phyloP scores from a whole-genome alignment of 2,329 filamentous ascomycete genomes.

The Plectosphaerella plurivora region DNA sequence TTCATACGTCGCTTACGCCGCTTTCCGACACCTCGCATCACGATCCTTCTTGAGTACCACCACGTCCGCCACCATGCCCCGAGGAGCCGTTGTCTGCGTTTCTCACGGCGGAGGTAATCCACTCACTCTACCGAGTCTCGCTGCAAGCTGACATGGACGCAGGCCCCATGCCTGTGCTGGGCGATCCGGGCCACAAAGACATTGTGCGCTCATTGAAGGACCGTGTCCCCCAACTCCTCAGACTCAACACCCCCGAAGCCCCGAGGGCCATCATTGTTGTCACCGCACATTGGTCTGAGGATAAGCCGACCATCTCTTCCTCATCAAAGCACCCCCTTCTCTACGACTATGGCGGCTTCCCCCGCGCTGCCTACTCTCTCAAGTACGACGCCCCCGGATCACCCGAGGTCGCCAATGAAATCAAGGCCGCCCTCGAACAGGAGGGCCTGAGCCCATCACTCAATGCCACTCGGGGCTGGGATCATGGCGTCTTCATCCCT shows the following conservation, averaged over 20 bases:
- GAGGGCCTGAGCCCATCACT: slow-evolving; percentile 39
- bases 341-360: slow-evolving; percentile 59
- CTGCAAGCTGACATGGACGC: not conserved
- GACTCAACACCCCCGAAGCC: slow-evolving; percentile 43
- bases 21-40: slow-evolving; percentile 7
- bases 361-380: slow-evolving; percentile 47
- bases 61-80: slow-evolving; percentile 25
- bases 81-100: slow-evolving; percentile 40
- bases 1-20: slow-evolving; percentile 7
- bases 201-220: slow-evolving; percentile 48
- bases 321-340: slow-evolving; percentile 39
- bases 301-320: slow-evolving; percentile 45
- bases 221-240: slow-evolving; percentile 50
- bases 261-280: slow-evolving; percentile 50
- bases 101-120: slow-evolving; percentile 43
- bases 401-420: slow-evolving; percentile 44
- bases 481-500: slow-evolving; percentile 58
- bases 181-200: slow-evolving; percentile 45
- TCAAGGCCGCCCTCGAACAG: slow-evolving; percentile 38
- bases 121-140: not conserved
- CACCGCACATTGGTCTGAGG: slow-evolving; percentile 54
- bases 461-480: slow-evolving; percentile 43
- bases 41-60: slow-evolving; percentile 1
- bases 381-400: slow-evolving; percentile 53
- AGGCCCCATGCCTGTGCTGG: slow-evolving; percentile 55